Evolutionary conservation across 495 filamentous ascomycete species (phyloP), one percentile per base, ranked within the genome.

Genomic region (Talaromyces thailandensis): DNA sequence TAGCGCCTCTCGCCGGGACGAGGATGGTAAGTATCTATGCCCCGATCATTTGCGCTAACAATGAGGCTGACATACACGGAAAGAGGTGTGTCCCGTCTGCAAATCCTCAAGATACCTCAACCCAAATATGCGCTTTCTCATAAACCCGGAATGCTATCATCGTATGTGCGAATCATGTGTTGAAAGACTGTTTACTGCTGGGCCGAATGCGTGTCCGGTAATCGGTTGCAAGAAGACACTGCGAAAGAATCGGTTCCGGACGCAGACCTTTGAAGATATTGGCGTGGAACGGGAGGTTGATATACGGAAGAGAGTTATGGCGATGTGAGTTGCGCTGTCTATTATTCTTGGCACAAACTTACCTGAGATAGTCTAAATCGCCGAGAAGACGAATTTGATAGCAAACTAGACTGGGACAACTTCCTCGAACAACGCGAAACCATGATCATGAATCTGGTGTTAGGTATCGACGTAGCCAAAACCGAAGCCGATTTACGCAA

Each of bases 111-210:
- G 91, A 61, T 98, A 98, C 79, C 86, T 98, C 70, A 98, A 96
- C 78, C 86, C 86, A 24, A 85, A 90, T 76, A 92, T 99, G 84
- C 80, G 83, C 58, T 96, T 99, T 76, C 88, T 95, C 64, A 90
- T 98, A 74, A 96, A 97, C 74, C 90, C 93, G 18, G 91, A 95
- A 79, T 99, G 94, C 82, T 99, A 98, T 81, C 94, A 99, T 82
- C 90, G 89, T 64, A 96, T 99, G 91, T 99, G 94, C 76, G 84
- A 87, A 68, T 90, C 88, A 35, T 98, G 94, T 79, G 93, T 98
- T 56, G 90, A 92, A 78, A 88, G 93, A 26, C 90, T 96, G 64
- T 98, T 97, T 83, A 88, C 88, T 25, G 85, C 87, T 24, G 93
- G 94, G 0, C 94, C 95, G 0, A 88, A 92, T 12, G 86, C 89